A percentile compares a stretch with the other conserved stretches of the same genome.
Conservation (phyloP, 2,329 filamentous ascomycete species). For the Tolypocladium ophioglossoides region DNA sequence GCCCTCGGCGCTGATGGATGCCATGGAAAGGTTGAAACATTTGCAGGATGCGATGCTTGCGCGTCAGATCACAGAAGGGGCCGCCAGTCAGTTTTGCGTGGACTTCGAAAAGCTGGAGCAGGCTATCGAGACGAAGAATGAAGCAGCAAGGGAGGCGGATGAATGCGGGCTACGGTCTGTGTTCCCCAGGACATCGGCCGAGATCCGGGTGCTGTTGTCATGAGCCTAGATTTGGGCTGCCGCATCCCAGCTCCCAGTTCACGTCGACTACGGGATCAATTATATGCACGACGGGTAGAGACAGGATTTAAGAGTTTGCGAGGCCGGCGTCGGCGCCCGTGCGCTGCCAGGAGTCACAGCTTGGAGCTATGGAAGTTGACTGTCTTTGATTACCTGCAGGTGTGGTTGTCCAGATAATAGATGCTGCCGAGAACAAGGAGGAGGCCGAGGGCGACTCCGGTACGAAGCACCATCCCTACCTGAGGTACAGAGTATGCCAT, state of each 20-base stretch:
- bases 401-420: neutral
- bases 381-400: neutral
- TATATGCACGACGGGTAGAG: neutral
- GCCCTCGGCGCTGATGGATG: slow-evolving; percentile 87
- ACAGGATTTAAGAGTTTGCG: neutral
- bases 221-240: neutral
- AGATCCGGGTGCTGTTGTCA: slow-evolving; percentile 49
- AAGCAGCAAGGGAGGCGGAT: slow-evolving; percentile 12
- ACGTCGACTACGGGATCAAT: neutral
- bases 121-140: slow-evolving; percentile 33
- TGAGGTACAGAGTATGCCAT: too few species aligned
- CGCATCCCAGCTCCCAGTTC: neutral
- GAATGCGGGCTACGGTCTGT: slow-evolving; percentile 20
- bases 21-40: slow-evolving; percentile 66
- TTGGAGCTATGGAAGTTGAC: neutral
- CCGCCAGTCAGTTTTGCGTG: slow-evolving; percentile 71
- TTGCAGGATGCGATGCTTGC: slow-evolving; percentile 64
- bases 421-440: neutral
- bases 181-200: slow-evolving; percentile 49
- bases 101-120: slow-evolving; percentile 62
- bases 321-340: neutral
- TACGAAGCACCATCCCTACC: neutral
- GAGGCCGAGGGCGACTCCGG: neutral
- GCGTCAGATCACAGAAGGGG: slow-evolving; percentile 68
- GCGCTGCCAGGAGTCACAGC: neutral